Evolutionary conservation across 2,329 filamentous ascomycete species (phyloP).

Genomic region (Ustulina deusta): DNA sequence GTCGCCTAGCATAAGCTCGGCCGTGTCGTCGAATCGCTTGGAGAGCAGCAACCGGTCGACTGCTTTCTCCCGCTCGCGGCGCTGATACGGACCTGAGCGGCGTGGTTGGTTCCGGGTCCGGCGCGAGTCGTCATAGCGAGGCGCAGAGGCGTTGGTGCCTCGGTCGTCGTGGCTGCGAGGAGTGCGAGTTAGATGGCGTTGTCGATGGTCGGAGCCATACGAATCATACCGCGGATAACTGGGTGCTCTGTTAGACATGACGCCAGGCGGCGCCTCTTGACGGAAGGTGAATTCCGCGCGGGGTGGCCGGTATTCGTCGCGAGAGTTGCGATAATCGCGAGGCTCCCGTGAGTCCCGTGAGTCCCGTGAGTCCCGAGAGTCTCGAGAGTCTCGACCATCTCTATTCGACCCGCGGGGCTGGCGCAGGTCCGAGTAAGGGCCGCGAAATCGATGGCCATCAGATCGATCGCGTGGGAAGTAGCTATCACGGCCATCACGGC

Average conservation of each 20-base stretch:
- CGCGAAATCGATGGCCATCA: constrained; percentile 43
- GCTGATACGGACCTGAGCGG: constrained; percentile 20
- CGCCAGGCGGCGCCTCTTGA: constrained; percentile 63
- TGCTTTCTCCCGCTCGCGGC: constrained; percentile 37
- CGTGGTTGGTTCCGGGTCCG: constrained; percentile 25
- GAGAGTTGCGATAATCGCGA: constrained; percentile 31
- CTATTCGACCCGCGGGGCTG: constrained; percentile 30
- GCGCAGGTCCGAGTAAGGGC: constrained; percentile 47
- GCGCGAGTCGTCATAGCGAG: constrained; percentile 37
- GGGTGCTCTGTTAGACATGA: constrained; percentile 54
- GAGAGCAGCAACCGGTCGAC: constrained; percentile 60
- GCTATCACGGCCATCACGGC: constrained; percentile 23
- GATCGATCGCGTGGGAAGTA: constrained; percentile 37
- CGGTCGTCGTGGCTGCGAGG: constrained; percentile 37
- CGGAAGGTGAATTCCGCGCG: constrained; percentile 69
- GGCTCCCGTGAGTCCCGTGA: constrained; percentile 33
- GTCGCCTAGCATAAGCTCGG: constrained; percentile 62
- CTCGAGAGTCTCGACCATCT: constrained; percentile 21
- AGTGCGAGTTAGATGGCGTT: constrained; percentile 24
- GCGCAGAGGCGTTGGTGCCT: constrained; percentile 18
- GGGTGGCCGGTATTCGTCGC: constrained; percentile 52
- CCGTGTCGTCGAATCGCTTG: constrained; percentile 55
- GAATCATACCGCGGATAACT: constrained; percentile 30
- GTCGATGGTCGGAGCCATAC: constrained; percentile 17
- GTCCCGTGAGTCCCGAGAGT: constrained; percentile 27